These are phyloP conservation scores for Luzula sylvatica DNA, from an alignment of 176 grass and related monocot species.

Conservation along the genomic window DNA sequence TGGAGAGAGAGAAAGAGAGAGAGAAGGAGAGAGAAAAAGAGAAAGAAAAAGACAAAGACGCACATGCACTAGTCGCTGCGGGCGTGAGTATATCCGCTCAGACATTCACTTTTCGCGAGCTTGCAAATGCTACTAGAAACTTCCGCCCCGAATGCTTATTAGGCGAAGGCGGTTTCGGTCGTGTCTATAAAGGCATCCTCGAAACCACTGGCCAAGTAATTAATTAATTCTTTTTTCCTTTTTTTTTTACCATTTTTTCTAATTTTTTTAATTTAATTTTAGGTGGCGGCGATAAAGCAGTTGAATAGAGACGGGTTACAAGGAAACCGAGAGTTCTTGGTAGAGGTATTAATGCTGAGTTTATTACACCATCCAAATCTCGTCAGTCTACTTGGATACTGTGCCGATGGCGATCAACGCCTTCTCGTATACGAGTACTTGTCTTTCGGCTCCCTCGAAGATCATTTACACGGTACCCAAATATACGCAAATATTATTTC, in stretches of 20 bases:
- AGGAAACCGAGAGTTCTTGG: conserved; percentile 84
- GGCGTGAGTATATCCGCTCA: conserved; percentile 46
- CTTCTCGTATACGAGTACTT: conserved; percentile 93
- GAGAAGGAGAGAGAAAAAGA: conserved; percentile 15
- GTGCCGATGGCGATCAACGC: conserved; percentile 81
- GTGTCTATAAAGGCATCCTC: conserved; percentile 62
- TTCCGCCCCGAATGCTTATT: conserved; percentile 66
- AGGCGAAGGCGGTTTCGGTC: conserved; percentile 72
- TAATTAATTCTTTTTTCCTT: not conserved
- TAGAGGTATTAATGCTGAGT: conserved; percentile 81
- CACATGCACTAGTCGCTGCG: not conserved
- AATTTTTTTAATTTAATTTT: conserved; percentile 15
- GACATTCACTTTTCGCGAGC: conserved; percentile 79
- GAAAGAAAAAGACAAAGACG: not conserved
- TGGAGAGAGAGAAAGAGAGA: conserved; percentile 51
- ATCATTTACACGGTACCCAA: conserved; percentile 57
- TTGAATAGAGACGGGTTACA: conserved; percentile 79
- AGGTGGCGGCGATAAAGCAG: conserved; percentile 85
- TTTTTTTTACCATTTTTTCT: too few relatives aligned
- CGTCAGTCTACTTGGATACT: conserved; percentile 82
- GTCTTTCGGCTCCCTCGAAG: conserved; percentile 83
- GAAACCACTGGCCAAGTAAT: conserved; percentile 66
- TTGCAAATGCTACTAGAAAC: conserved; percentile 44
- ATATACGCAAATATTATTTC: not conserved
- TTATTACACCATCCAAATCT: conserved; percentile 77